These are phyloP conservation scores for Lathyrus oleraceus DNA, from an alignment of 306 rosid species.

Conservation along the genomic window DNA sequence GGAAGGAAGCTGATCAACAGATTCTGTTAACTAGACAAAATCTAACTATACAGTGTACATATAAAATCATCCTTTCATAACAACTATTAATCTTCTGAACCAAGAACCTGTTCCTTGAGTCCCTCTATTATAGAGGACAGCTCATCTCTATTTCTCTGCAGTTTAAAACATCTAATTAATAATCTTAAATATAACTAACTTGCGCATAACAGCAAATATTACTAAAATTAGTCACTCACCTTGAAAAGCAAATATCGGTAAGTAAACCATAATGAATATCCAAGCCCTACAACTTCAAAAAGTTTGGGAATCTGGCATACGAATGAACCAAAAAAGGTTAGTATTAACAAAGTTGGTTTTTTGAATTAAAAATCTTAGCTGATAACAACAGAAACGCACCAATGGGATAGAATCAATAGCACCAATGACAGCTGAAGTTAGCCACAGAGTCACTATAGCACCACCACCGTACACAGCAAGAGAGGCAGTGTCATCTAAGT, in stretches of 20 bases:
- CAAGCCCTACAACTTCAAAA: conserved; percentile 86
- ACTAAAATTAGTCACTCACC: conserved; percentile 44
- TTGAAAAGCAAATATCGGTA: conserved; percentile 82
- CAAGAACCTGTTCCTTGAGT: conserved; percentile 71
- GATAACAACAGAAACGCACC: conserved; percentile 44
- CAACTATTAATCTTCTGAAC: conserved; percentile 52
- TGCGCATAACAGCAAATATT: neutral
- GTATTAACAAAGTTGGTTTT: neutral
- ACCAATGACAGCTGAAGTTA: conserved; percentile 67
- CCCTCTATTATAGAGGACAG: conserved; percentile 62
- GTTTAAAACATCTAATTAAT: conserved; percentile 11
- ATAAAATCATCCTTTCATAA: neutral
- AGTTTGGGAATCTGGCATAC: conserved; percentile 72
- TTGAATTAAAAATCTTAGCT: neutral
- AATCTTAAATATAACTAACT: neutral
- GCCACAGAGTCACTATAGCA: conserved; percentile 58
- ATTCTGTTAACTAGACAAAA: conserved; percentile 21
- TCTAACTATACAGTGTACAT: conserved; percentile 39
- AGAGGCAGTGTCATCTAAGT: conserved; percentile 45
- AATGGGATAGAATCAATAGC: conserved; percentile 86
- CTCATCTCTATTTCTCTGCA: conserved; percentile 85
- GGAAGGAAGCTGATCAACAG: neutral
- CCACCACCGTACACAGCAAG: conserved; percentile 55
- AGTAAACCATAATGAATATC: conserved; percentile 75
- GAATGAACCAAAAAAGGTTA: conserved; percentile 16